Conservation (phyloP, 2,329 filamentous ascomycete genomes). For the Xylaria digitata region DNA sequence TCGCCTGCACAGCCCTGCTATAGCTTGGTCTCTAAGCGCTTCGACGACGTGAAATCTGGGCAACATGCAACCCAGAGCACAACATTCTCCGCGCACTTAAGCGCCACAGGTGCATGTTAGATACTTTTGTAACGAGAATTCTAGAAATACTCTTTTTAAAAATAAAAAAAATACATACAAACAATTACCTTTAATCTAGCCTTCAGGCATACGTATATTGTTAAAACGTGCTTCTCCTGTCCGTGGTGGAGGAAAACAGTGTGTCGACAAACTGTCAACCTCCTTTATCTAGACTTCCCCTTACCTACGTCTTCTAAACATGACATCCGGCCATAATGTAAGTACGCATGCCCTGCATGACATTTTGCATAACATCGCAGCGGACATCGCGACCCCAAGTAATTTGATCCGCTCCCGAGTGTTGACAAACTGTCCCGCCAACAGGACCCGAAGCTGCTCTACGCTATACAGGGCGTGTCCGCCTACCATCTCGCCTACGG, state of each 20-base stretch:
- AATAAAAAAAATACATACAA: not conserved
- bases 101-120: constrained; percentile 9
- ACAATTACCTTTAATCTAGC: not conserved
- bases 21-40: constrained; percentile 22
- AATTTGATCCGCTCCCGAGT: constrained; percentile 17
- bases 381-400: constrained; percentile 1
- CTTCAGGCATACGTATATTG: not conserved
- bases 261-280: constrained; percentile 1
- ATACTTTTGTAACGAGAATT: constrained; percentile 7
- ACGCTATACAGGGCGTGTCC: constrained; percentile 83
- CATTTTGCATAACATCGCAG: constrained; percentile 8
- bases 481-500: constrained; percentile 94
- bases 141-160: not conserved
- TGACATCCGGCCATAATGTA: constrained; percentile 61
- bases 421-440: constrained; percentile 29
- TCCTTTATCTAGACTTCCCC: not conserved
- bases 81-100: constrained; percentile 7
- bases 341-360: constrained; percentile 35
- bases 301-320: constrained; percentile 40
- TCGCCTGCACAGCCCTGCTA: constrained; percentile 22
- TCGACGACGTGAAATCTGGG: constrained; percentile 1
- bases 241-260: not conserved
- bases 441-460: constrained; percentile 73
- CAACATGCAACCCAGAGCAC: not conserved
- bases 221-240: not conserved